Evolutionary conservation across 192 early-diverging fungal species (phyloP), one percentile per base, ranked within the genome.

Genomic region (Helicostylum pulchrum): DNA sequence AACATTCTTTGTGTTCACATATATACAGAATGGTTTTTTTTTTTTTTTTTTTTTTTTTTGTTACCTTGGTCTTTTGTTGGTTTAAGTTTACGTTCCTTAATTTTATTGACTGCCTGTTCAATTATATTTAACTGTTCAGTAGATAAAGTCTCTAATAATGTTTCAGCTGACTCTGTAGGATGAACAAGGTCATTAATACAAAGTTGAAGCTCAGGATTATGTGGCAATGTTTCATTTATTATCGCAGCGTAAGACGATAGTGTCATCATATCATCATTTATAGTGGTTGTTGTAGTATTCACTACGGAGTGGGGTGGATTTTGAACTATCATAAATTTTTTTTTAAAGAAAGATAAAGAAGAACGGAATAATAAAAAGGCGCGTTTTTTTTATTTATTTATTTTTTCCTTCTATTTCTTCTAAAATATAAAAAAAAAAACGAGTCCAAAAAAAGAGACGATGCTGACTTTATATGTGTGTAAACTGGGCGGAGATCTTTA

Each of bases 121-220:
- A 64, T 64, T 10, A 51, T 42, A 45, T 44, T 64, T 44, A 64
- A 54, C 53, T 64, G 62, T 44, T 64, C 62, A 17, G 17, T 52
- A 44, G 62, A 52, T 42, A 64, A n/a, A 14, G 31, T 64, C 23
- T 64, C 62, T 26, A 64, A n/a, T 14, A 64, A 42, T 1, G 39
- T 53, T 26, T 64, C 62, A 30, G 62, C 62, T 42, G 51, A 53
- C 36, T 64, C 50, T 21, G 48, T 64, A 53, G 62, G 62, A 44
- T 64, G 34, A 23, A 64, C 49, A n/a, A 64, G 62, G 36, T 64
- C 62, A 64, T 64, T 64, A 15, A 64, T 42, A 53, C 49, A 43
- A 42, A 64, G 50, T 31, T 64, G 62, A n/a, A 64, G 50, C 15
- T 64, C 50, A 64, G 52, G 62, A 43, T 51, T 64, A 42, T 34